Evolutionary conservation across 2,329 filamentous ascomycete genomes (phyloP).

Genomic region (Trichothecium roseum): DNA sequence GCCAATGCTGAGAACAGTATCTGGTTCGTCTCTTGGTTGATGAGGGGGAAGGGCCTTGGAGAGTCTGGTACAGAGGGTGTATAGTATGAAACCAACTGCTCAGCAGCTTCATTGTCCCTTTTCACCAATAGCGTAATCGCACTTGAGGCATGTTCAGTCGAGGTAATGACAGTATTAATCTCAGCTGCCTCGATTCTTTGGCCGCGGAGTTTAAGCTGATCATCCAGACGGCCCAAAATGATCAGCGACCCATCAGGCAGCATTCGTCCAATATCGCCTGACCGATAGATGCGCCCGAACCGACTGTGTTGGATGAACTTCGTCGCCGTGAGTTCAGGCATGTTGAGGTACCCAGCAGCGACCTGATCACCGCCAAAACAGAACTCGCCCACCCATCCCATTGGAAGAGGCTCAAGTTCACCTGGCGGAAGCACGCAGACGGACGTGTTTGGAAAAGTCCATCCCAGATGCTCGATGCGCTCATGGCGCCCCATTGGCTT

Average conservation of each 20-base stretch:
- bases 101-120: conserved; percentile 21
- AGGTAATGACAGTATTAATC: conserved; percentile 53
- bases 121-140: conserved; percentile 53
- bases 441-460: conserved; percentile 65
- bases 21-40: conserved; percentile 23
- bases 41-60: conserved; percentile 24
- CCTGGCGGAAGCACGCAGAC: conserved; percentile 47
- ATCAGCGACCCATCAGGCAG: conserved; percentile 66
- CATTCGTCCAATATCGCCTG: conserved; percentile 73
- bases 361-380: conserved; percentile 84
- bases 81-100: conserved; percentile 61
- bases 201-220: conserved; percentile 73
- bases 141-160: conserved; percentile 40
- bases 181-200: conserved; percentile 72
- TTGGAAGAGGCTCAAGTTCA: conserved; percentile 44
- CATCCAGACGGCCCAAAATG: conserved; percentile 64
- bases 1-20: conserved; percentile 44
- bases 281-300: conserved; percentile 69
- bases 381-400: conserved; percentile 69
- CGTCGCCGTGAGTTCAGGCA: conserved; percentile 46
- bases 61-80: conserved; percentile 28
- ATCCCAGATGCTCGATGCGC: conserved; percentile 66
- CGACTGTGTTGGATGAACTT: conserved; percentile 60
- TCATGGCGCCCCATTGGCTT: conserved; percentile 49
- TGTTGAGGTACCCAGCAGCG: conserved; percentile 61